Percentiles rank a stretch among this genome's conserved stretches.
phyloP scores from a whole-genome alignment of 1,284 basidiomycete genomes.

The Trametes polyzona region DNA sequence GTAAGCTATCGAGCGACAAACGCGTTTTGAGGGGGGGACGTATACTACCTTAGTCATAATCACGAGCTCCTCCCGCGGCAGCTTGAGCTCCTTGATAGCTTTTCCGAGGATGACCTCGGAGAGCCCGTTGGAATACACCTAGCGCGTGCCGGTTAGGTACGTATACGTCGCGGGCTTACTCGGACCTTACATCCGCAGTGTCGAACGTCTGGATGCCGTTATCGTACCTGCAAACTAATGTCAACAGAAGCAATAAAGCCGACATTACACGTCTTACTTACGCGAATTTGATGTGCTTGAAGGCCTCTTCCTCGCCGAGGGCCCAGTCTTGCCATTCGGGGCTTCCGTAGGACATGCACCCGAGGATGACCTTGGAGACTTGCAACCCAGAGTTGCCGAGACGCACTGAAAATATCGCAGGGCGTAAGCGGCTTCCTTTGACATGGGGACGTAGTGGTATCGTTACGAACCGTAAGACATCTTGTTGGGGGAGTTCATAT shows the following conservation, averaged over 20 bases:
- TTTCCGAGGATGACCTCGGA: conserved; percentile 62
- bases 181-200: conserved; percentile 31
- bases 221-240: conserved; percentile 21
- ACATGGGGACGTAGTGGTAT: no score
- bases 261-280: conserved; percentile 21
- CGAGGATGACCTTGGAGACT: conserved; percentile 47
- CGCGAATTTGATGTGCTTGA: conserved; percentile 43
- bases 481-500: background rate
- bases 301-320: conserved; percentile 44
- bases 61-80: conserved; percentile 60
- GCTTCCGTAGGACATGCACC: conserved; percentile 48
- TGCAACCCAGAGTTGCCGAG: conserved; percentile 52
- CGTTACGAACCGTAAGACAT: background rate
- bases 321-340: conserved; percentile 43
- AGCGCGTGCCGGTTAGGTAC: no score
- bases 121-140: conserved; percentile 51
- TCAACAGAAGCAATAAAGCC: no score
- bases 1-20: no score
- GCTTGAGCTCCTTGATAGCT: conserved; percentile 56
- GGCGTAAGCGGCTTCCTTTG: no score
- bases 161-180: no score
- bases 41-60: conserved; percentile 64
- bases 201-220: conserved; percentile 33
- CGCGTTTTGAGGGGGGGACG: no score
- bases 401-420: conserved; percentile 37